Conservation (phyloP, 805 yeast species). For the Ogataea polymorpha region DNA sequence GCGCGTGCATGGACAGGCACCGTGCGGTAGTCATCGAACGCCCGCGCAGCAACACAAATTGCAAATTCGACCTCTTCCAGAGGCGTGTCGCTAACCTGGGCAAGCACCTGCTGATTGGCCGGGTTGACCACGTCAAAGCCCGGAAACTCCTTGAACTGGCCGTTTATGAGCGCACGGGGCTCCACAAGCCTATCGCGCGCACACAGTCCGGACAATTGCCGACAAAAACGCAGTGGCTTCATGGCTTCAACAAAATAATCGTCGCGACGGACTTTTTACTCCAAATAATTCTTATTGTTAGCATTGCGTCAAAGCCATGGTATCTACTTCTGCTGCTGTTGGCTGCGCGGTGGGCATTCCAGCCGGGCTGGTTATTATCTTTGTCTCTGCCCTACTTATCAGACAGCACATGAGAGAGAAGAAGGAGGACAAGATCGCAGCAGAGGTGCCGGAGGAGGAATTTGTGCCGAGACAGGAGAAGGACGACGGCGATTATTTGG, state of each 20-base stretch:
- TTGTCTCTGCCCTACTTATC: slow-evolving; percentile 36
- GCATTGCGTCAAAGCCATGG: slow-evolving; percentile 12
- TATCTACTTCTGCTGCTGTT: slow-evolving; percentile 38
- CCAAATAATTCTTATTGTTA: not conserved
- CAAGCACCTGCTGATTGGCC: slow-evolving; percentile 50
- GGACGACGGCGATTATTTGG: slow-evolving; percentile 3
- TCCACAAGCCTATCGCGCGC: slow-evolving; percentile 49
- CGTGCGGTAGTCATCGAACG: slow-evolving; percentile 48
- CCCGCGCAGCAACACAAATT: slow-evolving; percentile 46
- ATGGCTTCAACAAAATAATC: not conserved
- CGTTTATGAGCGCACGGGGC: slow-evolving; percentile 65
- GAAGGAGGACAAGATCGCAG: slow-evolving; percentile 28
- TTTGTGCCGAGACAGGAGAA: not conserved
- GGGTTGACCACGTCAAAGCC: slow-evolving; percentile 49
- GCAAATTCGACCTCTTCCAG: slow-evolving; percentile 49
- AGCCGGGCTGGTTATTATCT: slow-evolving; percentile 35
- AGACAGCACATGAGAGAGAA: slow-evolving; percentile 37
- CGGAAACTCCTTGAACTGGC: slow-evolving; percentile 44
- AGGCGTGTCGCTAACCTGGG: slow-evolving; percentile 51
- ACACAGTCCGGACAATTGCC: slow-evolving; percentile 6
- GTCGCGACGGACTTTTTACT: slow-evolving; percentile 7
- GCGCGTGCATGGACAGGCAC: slow-evolving; percentile 57
- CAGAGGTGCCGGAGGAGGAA: not conserved
- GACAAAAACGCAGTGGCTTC: not conserved
- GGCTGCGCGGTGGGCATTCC: slow-evolving; percentile 57